phyloP scores from a whole-genome alignment of 306 rosid species.

The Sphenostylis stenocarpa region DNA sequence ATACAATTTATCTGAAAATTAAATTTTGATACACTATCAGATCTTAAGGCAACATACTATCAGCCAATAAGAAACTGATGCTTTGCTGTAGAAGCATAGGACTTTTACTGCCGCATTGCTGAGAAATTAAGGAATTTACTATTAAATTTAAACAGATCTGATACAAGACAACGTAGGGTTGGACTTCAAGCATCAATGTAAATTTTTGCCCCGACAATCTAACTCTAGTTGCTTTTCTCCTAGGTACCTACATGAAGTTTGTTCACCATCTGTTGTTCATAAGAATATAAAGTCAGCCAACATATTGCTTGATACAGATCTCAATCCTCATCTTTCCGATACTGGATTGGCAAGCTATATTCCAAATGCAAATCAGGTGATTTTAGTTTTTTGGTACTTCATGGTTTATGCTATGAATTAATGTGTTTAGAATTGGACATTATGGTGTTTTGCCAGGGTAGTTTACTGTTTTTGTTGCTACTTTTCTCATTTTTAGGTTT shows the following conservation, averaged over 20 bases:
- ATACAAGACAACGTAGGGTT: background rate
- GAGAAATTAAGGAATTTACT: background rate
- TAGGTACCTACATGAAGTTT: conserved; percentile 96
- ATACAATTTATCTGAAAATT: background rate
- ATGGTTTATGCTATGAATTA: background rate
- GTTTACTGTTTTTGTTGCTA: background rate
- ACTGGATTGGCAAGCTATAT: conserved; percentile 71
- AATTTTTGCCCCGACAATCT: background rate
- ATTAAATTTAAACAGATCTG: conserved; percentile 5
- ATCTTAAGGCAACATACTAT: background rate
- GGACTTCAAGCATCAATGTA: conserved; percentile 8
- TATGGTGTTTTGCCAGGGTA: background rate
- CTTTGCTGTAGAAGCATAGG: background rate
- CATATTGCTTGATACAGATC: conserved; percentile 80
- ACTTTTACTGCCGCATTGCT: background rate
- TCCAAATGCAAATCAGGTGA: conserved; percentile 73
- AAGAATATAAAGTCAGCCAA: conserved; percentile 86
- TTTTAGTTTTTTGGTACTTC: conserved; percentile 9
- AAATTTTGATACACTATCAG: background rate
- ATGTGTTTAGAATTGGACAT: background rate
- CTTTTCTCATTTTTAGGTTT: background rate
- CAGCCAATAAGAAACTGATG: background rate
- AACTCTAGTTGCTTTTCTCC: conserved; percentile 30
- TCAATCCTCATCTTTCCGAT: conserved; percentile 95
- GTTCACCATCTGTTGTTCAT: conserved; percentile 94